A percentile compares a stretch with the other conserved stretches of the same genome.
These are phyloP conservation scores for Sugiyamaella boreocaroliniensis DNA, from an alignment of 805 yeast species.

Conservation along the genomic window DNA sequence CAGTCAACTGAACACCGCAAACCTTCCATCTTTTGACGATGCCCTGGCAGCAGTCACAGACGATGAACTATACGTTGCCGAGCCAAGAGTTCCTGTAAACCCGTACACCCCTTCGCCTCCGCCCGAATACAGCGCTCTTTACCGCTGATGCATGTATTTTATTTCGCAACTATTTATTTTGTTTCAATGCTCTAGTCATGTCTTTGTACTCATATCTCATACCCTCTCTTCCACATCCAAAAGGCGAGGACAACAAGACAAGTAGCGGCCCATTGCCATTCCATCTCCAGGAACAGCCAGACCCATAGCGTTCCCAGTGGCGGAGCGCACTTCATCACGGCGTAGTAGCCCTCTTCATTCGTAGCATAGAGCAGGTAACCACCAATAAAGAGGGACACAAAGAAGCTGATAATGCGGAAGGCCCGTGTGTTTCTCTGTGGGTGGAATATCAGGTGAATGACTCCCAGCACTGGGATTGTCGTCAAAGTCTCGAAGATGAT, in stretches of 20 bases:
- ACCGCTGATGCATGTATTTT: neutral
- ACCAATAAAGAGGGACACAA: slow-evolving; percentile 26
- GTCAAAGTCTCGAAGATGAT: slow-evolving; percentile 18
- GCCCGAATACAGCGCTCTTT: slow-evolving; percentile 12
- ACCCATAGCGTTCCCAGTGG: slow-evolving; percentile 37
- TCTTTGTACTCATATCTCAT: slow-evolving; percentile 4
- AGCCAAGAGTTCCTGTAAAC: neutral
- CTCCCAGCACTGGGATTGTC: slow-evolving; percentile 28
- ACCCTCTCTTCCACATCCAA: slow-evolving; percentile 23
- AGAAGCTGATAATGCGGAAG: slow-evolving; percentile 20
- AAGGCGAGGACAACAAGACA: slow-evolving; percentile 23
- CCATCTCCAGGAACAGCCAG: slow-evolving; percentile 36
- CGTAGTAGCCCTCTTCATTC: slow-evolving; percentile 33
- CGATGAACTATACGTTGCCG: slow-evolving; percentile 4
- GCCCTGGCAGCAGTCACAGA: slow-evolving; percentile 8
- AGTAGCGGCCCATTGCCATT: slow-evolving; percentile 29
- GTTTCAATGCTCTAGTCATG: neutral
- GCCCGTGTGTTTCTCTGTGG: slow-evolving; percentile 18
- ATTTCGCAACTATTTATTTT: neutral
- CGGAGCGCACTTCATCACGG: slow-evolving; percentile 35
- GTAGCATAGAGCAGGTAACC: slow-evolving; percentile 30
- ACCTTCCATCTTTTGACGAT: slow-evolving; percentile 13
- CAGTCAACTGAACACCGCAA: neutral
- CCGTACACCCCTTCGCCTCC: slow-evolving; percentile 9
- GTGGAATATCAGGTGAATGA: slow-evolving; percentile 26